Base-by-base conservation (phyloP, 2,329 filamentous ascomycete species). In the Sarocladium strictum region DNA sequence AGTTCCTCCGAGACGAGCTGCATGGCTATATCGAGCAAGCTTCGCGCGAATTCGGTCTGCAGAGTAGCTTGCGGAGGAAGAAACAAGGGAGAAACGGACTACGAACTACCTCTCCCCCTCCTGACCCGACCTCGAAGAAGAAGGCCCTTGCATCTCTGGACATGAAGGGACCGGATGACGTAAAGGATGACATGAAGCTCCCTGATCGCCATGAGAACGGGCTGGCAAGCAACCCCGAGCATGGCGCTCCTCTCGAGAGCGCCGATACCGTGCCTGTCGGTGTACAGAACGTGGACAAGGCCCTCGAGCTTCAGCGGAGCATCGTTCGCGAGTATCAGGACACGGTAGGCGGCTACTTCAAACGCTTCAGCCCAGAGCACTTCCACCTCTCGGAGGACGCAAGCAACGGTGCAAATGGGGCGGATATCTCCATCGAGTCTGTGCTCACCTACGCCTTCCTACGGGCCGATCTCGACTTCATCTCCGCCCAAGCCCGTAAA, bases 381-480 rank as follows among this genome's bases (percentile, higher is more conserved):
- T 97, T 96, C 62, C 69, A 72, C 54, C 59, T 77, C 14, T 69
- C 73, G 12, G 49, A 61, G 3, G 61, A 63, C 24, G 65, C 69
- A 29, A 63, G 65, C 14, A 68, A 78, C 14, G 37, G 37, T 40
- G 27, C 27, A 3, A 23, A 23, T 7, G 43, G 43, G 29, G 47
- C 21, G 27, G 47, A 51, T 23, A 77, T 85, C 33, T 84, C 83
- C 14, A 81, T 92, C 57, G 87, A 93, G 65, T 83, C 88, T 1
- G 84, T 96, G 33, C 76, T 99, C 53, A 88, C 88, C 56, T 97
- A 97, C 70, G 90, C 93, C 21, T 99, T 99, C 64, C 78, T 99
- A 50, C 89, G 90, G 62, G 91, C 92, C 32, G 94, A 99, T 68
- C 83, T 97, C 53, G 93, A 97, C 70, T 99, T 99, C 64, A 86